Evolutionary conservation across 768 basidiomycete species (phyloP).

Genomic region (Boletus tylopilopsis): DNA sequence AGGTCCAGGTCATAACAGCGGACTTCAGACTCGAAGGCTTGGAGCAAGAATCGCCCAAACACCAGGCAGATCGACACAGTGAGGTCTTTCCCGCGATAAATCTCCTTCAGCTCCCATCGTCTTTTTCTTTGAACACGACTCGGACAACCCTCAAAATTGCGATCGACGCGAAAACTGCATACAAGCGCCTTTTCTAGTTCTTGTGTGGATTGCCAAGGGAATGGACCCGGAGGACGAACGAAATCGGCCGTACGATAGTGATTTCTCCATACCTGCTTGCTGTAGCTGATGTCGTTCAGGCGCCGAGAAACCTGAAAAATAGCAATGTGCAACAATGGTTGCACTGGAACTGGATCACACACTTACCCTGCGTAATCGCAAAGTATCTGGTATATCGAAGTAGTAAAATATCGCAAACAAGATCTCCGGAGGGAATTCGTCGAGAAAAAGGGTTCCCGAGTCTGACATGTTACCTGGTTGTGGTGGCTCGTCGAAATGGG

Average conservation of each 20-base stretch:
- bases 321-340: too few species aligned
- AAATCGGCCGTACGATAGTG: too few species aligned
- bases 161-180: too few species aligned
- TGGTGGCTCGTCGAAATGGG: too few species aligned
- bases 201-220: too few species aligned
- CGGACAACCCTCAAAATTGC: background rate
- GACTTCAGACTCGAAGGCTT: conserved; percentile 12
- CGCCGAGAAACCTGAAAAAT: too few species aligned
- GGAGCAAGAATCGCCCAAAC: conserved; percentile 13
- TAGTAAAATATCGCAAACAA: conserved; percentile 8
- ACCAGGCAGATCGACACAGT: conserved; percentile 6
- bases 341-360: too few species aligned
- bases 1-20: conserved; percentile 3
- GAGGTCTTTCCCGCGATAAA: background rate
- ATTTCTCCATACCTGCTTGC: too few species aligned
- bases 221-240: too few species aligned
- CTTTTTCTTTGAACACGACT: background rate
- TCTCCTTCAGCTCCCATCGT: conserved; percentile 1
- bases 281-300: too few species aligned
- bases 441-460: background rate
- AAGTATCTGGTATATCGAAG: conserved; percentile 15
- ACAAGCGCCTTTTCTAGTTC: too few species aligned
- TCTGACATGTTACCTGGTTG: too few species aligned
- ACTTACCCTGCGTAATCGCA: conserved; percentile 17
- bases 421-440: conserved; percentile 10